Base-by-base conservation (phyloP, 2,329 filamentous ascomycete genomes). In the Aspergillus sp. region DNA sequence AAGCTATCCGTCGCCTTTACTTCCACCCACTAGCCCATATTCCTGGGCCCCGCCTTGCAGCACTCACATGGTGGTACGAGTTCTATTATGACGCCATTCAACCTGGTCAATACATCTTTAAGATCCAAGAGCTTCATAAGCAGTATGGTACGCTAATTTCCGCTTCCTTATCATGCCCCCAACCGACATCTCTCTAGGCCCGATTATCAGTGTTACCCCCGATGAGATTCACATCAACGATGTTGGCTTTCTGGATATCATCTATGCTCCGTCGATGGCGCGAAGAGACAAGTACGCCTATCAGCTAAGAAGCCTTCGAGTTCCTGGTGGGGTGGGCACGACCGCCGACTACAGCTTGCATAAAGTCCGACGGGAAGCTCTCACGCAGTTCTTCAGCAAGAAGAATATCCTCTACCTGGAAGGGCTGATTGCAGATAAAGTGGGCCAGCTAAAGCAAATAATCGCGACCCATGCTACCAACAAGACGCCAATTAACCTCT, bases 141-240 rank as follows among this genome's bases (percentile, higher is more conserved):
- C 48, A 68, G 69, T 78, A 79, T 63, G 76, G 76, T 77, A 66
- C 23, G 61, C 52, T 38, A 38, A 13, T 38, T 11, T 38, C 31
- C 31, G 31, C 8, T 38, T 38, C 31, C 31, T 8, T 38, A 38
- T 38, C 8, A 13, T 11, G 31, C 15, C 31, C 31, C 31, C 9
- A 13, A 38, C 31, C 31, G 9, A 38, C 15, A 38, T 38, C 15
- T 38, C 5, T 63, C 52, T 57, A 76, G 73, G 76, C 3, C 74
- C 76, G 4, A 76, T 79, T 22, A 68, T 79, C 8, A 75, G 77
- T 15, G 73, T 79, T 52, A 77, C 66, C 28, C 76, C 77, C 1
- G 64, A 70, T 41, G 76, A 79, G 59, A 31, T 79, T 0, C 77
- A 79, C 60, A 70, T 78, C 56, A 69, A 70, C 51, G 77, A 79